A percentile compares a stretch with the other conserved stretches of the same genome.
Conservation (phyloP, 2,329 filamentous ascomycete species). For the Alternaria infectoria region DNA sequence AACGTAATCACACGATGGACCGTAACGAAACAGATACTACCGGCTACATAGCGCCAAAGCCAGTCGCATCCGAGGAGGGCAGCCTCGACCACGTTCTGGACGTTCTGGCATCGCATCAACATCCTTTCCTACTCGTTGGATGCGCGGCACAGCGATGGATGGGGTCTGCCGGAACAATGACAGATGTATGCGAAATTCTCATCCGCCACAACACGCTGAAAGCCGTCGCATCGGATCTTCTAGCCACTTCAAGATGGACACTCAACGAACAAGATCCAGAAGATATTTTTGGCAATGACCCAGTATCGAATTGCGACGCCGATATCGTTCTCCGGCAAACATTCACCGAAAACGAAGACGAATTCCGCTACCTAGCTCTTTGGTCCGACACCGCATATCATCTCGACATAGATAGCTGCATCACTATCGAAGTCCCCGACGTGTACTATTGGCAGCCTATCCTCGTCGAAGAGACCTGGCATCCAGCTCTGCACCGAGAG, state of each 20-base stretch:
- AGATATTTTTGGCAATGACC: background rate
- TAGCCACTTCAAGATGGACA: background rate
- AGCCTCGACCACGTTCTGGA: background rate
- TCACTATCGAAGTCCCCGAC: background rate
- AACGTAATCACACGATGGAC: background rate
- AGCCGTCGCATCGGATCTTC: background rate
- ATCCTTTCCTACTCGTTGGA: background rate
- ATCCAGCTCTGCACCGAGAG: slow-evolving; percentile 5
- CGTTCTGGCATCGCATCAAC: background rate
- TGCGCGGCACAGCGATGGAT: background rate
- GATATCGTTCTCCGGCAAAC: background rate
- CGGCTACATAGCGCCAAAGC: background rate
- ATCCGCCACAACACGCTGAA: background rate
- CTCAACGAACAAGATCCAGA: background rate
- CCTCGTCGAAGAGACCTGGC: slow-evolving; percentile 12
- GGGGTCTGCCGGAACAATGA: background rate
- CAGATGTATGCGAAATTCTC: background rate
- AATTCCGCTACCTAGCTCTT: background rate
- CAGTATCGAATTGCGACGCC: background rate
- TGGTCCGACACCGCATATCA: background rate
- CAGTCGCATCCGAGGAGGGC: background rate
- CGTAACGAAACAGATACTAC: background rate
- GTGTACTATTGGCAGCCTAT: slow-evolving; percentile 6
- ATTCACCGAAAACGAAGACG: background rate
- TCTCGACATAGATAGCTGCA: background rate